These are phyloP conservation scores for Colletotrichum incanum DNA, from an alignment of 2,329 filamentous ascomycete species.

Conservation along the genomic window DNA sequence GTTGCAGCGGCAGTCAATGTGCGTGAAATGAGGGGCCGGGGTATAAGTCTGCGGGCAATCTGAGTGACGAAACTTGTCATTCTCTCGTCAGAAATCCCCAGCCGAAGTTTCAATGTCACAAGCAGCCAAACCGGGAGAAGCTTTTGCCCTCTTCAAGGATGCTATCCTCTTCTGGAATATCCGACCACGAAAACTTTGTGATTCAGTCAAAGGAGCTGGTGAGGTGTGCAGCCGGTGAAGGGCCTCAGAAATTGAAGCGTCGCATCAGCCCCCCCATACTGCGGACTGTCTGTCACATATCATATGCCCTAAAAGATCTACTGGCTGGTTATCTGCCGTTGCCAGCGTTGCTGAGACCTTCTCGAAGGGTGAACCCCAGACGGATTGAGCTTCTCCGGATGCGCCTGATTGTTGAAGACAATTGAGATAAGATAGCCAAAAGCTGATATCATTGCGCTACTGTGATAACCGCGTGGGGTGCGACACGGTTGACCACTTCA, in stretches of 20 bases:
- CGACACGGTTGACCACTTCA: neutral
- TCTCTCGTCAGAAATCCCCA: constrained; percentile 6
- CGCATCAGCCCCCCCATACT: constrained; percentile 2
- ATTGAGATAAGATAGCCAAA: constrained; percentile 16
- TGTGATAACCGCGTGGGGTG: neutral
- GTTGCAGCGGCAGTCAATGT: constrained; percentile 12
- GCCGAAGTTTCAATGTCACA: constrained; percentile 4
- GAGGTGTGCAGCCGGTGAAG: constrained; percentile 1
- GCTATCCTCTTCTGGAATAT: neutral
- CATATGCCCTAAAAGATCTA: constrained; percentile 31
- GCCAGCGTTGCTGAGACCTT: constrained; percentile 25
- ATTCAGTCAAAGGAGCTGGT: neutral
- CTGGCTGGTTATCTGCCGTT: constrained; percentile 34
- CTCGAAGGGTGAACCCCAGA: constrained; percentile 30
- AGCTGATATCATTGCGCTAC: neutral
- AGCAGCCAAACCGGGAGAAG: neutral
- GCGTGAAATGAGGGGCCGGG: constrained; percentile 11
- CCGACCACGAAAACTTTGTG: neutral
- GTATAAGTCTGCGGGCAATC: neutral
- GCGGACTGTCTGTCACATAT: constrained; percentile 30
- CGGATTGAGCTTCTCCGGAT: constrained; percentile 18
- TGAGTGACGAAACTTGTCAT: neutral
- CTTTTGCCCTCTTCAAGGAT: neutral
- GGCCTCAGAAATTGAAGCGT: constrained; percentile 8
- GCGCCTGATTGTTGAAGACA: constrained; percentile 12